A percentile compares a stretch with the other conserved stretches of the same genome.
Evolutionary conservation across 805 yeast species (phyloP).

Genomic region (Kluyveromyces aestuarii): DNA sequence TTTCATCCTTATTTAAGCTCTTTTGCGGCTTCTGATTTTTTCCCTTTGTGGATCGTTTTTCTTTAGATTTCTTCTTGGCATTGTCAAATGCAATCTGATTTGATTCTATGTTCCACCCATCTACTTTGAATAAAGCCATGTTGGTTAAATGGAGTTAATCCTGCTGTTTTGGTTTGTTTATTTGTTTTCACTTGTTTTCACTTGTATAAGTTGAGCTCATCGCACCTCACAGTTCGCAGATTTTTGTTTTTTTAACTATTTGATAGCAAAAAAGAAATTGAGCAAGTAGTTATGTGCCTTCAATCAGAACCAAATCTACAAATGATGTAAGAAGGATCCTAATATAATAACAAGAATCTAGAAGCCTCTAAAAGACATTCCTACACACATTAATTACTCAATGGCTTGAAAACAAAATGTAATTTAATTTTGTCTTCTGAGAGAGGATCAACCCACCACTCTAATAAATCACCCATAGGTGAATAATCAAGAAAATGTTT

Average conservation of each 20-base stretch:
- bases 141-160: neutral
- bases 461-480: slow-evolving; percentile 1
- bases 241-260: neutral
- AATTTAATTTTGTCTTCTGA: neutral
- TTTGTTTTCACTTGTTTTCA: no score
- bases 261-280: neutral
- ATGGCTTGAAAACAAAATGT: neutral
- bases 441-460: slow-evolving; percentile 1
- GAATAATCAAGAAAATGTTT: slow-evolving; percentile 1
- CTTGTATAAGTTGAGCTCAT: neutral
- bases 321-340: neutral
- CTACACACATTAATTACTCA: no score
- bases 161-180: neutral
- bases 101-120: slow-evolving; percentile 68
- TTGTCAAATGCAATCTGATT: slow-evolving; percentile 43
- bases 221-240: neutral
- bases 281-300: neutral
- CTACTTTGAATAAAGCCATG: slow-evolving; percentile 71
- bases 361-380: no score
- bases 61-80: slow-evolving; percentile 21
- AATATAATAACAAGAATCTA: neutral
- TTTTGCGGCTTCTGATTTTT: slow-evolving; percentile 13
- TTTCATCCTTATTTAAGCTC: slow-evolving; percentile 9
- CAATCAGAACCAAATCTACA: no score
- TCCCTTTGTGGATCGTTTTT: slow-evolving; percentile 19